Evolutionary conservation across 108 stramenopile genomes (phyloP), one percentile per base, ranked within the genome.

Genomic region (Cyclotella atomus): DNA sequence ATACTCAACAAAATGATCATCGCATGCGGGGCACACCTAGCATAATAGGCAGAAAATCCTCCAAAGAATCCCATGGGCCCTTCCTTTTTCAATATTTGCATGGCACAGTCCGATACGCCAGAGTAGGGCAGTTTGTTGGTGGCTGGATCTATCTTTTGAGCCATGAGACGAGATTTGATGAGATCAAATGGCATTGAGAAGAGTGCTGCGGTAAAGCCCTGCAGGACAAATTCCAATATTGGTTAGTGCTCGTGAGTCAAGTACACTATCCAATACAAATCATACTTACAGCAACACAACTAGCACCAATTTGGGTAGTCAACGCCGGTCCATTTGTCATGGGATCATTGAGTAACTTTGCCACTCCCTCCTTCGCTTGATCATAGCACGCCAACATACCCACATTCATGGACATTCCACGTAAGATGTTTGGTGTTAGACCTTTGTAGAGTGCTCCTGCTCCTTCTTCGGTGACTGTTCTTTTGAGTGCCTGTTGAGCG

Each of bases 301-400:
- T 89, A 12, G 91, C 88, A 29, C 89, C 88, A 29, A 98, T 68
- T 47, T 95, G 92, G 12, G 93, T 96, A n/a, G 94, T 64, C 66
- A 97, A 76, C 12, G 84, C 71, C 1, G 97, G 89, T 50, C 88
- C 93, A 62, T 89, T 81, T 46, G 77, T 83, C 89, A 94, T 96
- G 2, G 89, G 86, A 80, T 97, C 96, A 35, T 78, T 75, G 47
- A 91, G 53, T 27, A 90, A 25, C 21, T 71, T 73, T 38, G 85
- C 93, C n/a, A 91, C 85, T 21, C 83, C 59, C 74, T 96, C 95
- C 85, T 97, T 97, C 30, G 97, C 97, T 89, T 99, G 97, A 85
- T 99, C 99, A 79, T 98, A 98, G 85, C 95, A 98, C 16, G 99
- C 97, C 84, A 99, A 79, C 99, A 98, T 98, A 46, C 99, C 99